Conservation (phyloP, 2,329 filamentous ascomycete genomes). For the Colletotrichum coccodes region DNA sequence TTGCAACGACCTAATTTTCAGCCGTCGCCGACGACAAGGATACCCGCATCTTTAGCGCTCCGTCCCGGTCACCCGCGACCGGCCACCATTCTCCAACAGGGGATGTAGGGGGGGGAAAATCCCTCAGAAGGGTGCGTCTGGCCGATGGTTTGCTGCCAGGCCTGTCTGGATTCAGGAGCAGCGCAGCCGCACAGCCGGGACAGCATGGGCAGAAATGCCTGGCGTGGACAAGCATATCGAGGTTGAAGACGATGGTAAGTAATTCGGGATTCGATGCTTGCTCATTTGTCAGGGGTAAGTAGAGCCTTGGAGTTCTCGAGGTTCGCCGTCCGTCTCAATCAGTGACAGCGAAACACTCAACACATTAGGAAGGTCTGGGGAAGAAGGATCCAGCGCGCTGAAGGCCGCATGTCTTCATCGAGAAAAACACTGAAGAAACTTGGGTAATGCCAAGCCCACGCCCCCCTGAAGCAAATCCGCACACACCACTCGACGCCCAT, state of each 20-base stretch:
- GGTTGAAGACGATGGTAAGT: too few relatives aligned
- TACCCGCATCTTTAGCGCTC: slow-evolving; percentile 6
- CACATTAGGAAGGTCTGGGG: background rate
- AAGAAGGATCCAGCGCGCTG: background rate
- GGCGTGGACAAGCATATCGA: background rate
- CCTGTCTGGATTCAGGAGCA: background rate
- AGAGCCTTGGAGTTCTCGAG: background rate
- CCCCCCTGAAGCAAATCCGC: background rate
- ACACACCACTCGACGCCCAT: background rate
- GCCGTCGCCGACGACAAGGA: background rate
- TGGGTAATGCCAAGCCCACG: background rate
- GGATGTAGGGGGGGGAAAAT: background rate
- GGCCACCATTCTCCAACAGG: background rate
- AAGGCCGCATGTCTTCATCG: background rate
- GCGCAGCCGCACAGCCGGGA: background rate
- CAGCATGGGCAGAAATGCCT: background rate
- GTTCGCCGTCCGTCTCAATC: background rate
- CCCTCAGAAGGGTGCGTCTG: slow-evolving; percentile 17
- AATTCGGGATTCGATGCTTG: background rate
- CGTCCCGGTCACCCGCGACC: slow-evolving; percentile 13
- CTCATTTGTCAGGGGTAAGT: background rate
- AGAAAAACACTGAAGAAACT: background rate
- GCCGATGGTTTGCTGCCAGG: background rate
- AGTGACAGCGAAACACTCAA: background rate
- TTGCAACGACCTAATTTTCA: slow-evolving; percentile 19